Percentiles rank a stretch among this genome's conserved stretches.
phyloP scores from a whole-genome alignment of 306 rosid genomes.

The Oxytropis ochrocephala region DNA sequence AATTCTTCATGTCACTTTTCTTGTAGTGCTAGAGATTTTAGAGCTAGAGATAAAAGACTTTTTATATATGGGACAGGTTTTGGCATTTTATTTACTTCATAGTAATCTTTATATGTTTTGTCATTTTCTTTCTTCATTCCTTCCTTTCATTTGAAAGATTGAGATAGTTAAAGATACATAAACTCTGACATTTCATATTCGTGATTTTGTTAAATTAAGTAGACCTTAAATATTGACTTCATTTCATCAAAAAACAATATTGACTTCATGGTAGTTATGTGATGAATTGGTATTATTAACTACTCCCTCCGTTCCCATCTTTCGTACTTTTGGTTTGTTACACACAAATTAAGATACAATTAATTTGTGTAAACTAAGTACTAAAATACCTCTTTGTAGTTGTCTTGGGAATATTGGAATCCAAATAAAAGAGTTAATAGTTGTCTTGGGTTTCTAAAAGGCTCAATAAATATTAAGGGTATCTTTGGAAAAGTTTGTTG shows the following conservation, averaged over 20 bases:
- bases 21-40: background rate
- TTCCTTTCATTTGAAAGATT: background rate
- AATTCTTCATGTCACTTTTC: constrained; percentile 2
- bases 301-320: too few relatives aligned
- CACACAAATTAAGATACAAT: too few relatives aligned
- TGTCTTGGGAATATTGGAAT: too few relatives aligned
- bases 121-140: background rate
- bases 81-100: background rate
- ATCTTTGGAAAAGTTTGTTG: too few relatives aligned
- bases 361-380: too few relatives aligned
- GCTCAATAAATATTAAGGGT: too few relatives aligned
- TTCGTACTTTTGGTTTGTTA: too few relatives aligned
- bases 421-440: too few relatives aligned
- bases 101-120: background rate
- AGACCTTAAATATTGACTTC: too few relatives aligned
- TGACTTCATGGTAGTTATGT: constrained; percentile 10
- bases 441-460: too few relatives aligned
- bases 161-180: background rate
- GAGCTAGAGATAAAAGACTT: background rate
- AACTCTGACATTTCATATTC: background rate
- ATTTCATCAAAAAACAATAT: background rate
- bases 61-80: background rate
- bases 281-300: constrained; percentile 21
- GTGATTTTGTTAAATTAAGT: background rate
- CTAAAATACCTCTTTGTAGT: too few relatives aligned